Conservation (phyloP, 768 basidiomycete species). For the Agrocybe pediades region DNA sequence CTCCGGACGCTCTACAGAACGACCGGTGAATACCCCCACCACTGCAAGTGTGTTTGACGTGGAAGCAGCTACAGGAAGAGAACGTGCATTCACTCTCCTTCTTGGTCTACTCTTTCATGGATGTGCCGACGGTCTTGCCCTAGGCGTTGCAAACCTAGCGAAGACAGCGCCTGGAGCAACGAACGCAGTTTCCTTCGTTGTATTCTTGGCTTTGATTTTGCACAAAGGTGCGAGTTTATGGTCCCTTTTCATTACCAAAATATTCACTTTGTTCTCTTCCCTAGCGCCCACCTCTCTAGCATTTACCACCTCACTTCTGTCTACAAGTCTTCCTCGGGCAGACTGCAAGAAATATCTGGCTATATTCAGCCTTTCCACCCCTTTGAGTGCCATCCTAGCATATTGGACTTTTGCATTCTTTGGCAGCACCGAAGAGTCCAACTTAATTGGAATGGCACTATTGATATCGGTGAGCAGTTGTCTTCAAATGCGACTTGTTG, state of each 20-base stretch:
- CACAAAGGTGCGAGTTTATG: slow-evolving; percentile 69
- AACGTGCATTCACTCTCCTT: slow-evolving; percentile 69
- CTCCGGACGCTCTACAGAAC: slow-evolving; percentile 24
- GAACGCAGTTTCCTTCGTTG: slow-evolving; percentile 69
- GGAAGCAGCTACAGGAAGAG: slow-evolving; percentile 24
- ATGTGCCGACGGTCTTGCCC: slow-evolving; percentile 88
- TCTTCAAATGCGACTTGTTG: background rate
- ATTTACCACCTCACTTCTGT: slow-evolving; percentile 81
- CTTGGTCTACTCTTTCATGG: slow-evolving; percentile 88
- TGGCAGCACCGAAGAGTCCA: slow-evolving; percentile 41
- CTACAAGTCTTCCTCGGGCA: slow-evolving; percentile 64
- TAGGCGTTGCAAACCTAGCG: slow-evolving; percentile 68
- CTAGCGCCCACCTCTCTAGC: slow-evolving; percentile 91
- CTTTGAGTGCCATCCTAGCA: slow-evolving; percentile 76
- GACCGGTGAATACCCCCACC: slow-evolving; percentile 3
- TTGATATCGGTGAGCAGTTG: slow-evolving; percentile 73
- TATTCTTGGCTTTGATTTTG: slow-evolving; percentile 88
- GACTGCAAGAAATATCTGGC: slow-evolving; percentile 76
- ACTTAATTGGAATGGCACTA: slow-evolving; percentile 76
- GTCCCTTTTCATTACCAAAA: slow-evolving; percentile 1
- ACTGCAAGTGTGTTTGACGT: slow-evolving; percentile 11
- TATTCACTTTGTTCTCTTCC: background rate
- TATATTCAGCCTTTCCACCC: slow-evolving; percentile 84
- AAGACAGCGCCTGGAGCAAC: slow-evolving; percentile 29
- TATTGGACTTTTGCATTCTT: slow-evolving; percentile 66